These are phyloP conservation scores for Coemansia sp. DNA, from an alignment of 192 early-diverging fungal genomes.

Conservation along the genomic window DNA sequence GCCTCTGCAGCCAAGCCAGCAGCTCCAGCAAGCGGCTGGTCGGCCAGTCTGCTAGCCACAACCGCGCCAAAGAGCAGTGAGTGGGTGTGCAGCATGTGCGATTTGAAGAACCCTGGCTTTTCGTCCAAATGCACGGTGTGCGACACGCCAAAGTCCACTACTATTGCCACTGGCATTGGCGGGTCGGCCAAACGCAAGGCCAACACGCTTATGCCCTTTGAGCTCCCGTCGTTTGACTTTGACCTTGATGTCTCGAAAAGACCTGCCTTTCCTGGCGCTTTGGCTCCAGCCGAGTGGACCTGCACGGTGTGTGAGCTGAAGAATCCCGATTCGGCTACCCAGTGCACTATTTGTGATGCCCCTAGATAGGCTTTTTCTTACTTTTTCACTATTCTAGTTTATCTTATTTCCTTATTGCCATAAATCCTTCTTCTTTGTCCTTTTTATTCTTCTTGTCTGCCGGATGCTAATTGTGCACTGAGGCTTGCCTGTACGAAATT, in stretches of 20 bases:
- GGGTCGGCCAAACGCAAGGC: conserved; percentile 17
- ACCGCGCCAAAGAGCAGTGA: conserved; percentile 13
- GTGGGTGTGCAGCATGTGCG: conserved; percentile 26
- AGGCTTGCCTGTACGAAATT: background rate
- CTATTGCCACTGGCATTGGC: background rate
- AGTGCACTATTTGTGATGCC: conserved; percentile 37
- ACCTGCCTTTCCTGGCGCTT: conserved; percentile 11
- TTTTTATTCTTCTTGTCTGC: background rate
- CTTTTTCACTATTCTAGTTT: background rate
- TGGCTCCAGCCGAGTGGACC: conserved; percentile 20
- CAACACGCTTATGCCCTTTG: conserved; percentile 10
- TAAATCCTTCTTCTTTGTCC: background rate
- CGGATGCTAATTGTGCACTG: background rate
- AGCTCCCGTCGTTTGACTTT: conserved; percentile 37
- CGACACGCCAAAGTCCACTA: conserved; percentile 24
- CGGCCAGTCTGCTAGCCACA: conserved; percentile 5
- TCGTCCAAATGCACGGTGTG: conserved; percentile 29
- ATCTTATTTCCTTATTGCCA: background rate
- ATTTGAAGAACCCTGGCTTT: conserved; percentile 12
- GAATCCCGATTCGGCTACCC: conserved; percentile 8
- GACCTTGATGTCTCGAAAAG: conserved; percentile 30
- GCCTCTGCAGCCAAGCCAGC: conserved; percentile 4
- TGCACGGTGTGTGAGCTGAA: conserved; percentile 26
- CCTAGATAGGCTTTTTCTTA: conserved; percentile 1
- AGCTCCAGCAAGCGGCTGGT: conserved; percentile 7